Evolutionary conservation across 331 rosid species (phyloP).

Genomic region (Stylosanthes scabra): DNA sequence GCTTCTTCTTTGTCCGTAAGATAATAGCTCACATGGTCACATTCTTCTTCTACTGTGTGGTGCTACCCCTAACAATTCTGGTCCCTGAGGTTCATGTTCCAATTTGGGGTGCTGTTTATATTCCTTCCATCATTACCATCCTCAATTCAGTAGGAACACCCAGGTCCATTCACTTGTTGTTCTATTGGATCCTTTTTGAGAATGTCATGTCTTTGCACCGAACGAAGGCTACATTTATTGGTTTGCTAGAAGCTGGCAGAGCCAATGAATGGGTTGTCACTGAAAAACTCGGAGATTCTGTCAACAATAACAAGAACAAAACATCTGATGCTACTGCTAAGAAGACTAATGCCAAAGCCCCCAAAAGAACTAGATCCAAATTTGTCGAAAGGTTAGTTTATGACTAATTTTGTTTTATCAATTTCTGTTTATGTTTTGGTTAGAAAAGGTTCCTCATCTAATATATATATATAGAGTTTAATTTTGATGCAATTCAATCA

Average conservation of each 20-base stretch:
- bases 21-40: conserved; percentile 96
- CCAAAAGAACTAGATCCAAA: conserved; percentile 62
- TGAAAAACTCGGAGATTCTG: conserved; percentile 87
- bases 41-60: conserved; percentile 91
- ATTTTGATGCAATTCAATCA: too few species aligned
- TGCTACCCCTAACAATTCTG: conserved; percentile 92
- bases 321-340: conserved; percentile 73
- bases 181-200: conserved; percentile 99
- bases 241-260: conserved; percentile 79
- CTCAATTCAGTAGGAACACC: conserved; percentile 99
- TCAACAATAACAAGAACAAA: conserved; percentile 57
- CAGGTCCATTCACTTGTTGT: conserved; percentile 92
- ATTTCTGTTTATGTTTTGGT: neutral
- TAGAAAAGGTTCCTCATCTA: neutral
- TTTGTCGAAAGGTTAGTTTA: conserved; percentile 64
- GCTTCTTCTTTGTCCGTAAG: conserved; percentile 97
- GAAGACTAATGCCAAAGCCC: conserved; percentile 59
- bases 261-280: conserved; percentile 97
- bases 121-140: conserved; percentile 95
- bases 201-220: conserved; percentile 97
- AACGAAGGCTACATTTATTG: conserved; percentile 85
- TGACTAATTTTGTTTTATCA: neutral
- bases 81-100: conserved; percentile 98
- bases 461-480: too few species aligned
- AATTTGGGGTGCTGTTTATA: conserved; percentile 99